These are phyloP conservation scores for Ophiostoma fasciatum DNA, from an alignment of 2,329 filamentous ascomycete species.

Conservation along the genomic window DNA sequence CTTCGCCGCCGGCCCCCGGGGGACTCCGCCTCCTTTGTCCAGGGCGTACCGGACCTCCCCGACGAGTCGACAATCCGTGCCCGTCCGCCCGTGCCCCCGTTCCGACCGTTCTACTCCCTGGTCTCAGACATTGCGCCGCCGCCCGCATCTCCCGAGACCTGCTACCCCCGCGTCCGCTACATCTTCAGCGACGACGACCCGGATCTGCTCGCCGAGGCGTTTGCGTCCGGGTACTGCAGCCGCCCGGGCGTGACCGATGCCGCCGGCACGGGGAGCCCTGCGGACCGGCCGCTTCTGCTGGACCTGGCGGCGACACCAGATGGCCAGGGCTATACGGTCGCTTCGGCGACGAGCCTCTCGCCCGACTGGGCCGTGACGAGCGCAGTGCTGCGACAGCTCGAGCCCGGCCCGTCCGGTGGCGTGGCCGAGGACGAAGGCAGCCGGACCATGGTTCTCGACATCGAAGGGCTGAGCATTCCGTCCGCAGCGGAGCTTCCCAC, in stretches of 20 bases:
- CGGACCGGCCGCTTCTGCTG: conserved; percentile 36
- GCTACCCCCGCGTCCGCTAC: conserved; percentile 82
- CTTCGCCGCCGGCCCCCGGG: no score
- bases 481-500: neutral
- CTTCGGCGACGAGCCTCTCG: conserved; percentile 57
- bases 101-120: conserved; percentile 74
- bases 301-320: conserved; percentile 32
- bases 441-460: conserved; percentile 42
- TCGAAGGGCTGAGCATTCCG: conserved; percentile 38
- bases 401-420: conserved; percentile 19
- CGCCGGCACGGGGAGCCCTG: no score
- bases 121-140: conserved; percentile 57
- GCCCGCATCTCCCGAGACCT: conserved; percentile 32
- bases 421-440: conserved; percentile 12
- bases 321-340: conserved; percentile 35
- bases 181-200: conserved; percentile 86
- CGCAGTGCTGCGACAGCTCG: conserved; percentile 29
- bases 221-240: conserved; percentile 25
- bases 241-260: neutral
- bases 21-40: neutral
- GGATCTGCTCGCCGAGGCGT: conserved; percentile 56
- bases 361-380: conserved; percentile 52
- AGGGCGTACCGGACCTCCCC: neutral
- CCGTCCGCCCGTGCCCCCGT: conserved; percentile 25
- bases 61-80: conserved; percentile 9